phyloP scores from a whole-genome alignment of 2,329 filamentous ascomycete species.

The Aspergillus alliaceus region DNA sequence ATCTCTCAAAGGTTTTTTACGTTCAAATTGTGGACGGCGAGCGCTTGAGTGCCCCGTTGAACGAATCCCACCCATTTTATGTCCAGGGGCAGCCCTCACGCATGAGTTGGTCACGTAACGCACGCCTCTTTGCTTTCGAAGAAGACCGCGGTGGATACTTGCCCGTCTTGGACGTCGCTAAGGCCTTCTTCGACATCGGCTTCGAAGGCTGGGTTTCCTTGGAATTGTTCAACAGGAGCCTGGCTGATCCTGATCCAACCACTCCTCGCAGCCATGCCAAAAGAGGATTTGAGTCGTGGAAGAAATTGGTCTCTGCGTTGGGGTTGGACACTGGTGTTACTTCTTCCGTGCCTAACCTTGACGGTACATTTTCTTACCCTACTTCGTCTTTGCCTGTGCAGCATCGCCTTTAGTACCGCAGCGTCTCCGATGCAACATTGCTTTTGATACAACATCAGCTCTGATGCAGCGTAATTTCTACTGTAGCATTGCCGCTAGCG shows the following conservation, averaged over 20 bases:
- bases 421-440: too few species aligned
- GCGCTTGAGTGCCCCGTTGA: slow-evolving; percentile 58
- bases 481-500: too few species aligned
- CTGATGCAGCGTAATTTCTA: too few species aligned
- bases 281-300: slow-evolving; percentile 54
- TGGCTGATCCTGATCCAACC: slow-evolving; percentile 53
- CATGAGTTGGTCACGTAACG: slow-evolving; percentile 81
- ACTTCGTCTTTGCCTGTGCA: slow-evolving; percentile 7
- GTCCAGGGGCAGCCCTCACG: slow-evolving; percentile 57
- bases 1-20: slow-evolving; percentile 69
- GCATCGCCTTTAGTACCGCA: slow-evolving; percentile 17
- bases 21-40: slow-evolving; percentile 77
- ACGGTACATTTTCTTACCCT: neutral
- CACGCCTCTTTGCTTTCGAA: slow-evolving; percentile 67
- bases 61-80: slow-evolving; percentile 59
- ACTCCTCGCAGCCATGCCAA: slow-evolving; percentile 58
- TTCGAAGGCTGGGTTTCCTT: slow-evolving; percentile 71
- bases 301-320: slow-evolving; percentile 41
- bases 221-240: slow-evolving; percentile 66
- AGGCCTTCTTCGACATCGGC: slow-evolving; percentile 61
- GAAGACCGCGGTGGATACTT: slow-evolving; percentile 64
- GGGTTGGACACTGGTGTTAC: slow-evolving; percentile 1
- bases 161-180: slow-evolving; percentile 62
- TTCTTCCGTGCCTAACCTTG: too few species aligned
- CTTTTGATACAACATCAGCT: too few species aligned